Base-by-base conservation (phyloP, 2,329 filamentous ascomycete genomes). In the Diaporthe longicolla region DNA sequence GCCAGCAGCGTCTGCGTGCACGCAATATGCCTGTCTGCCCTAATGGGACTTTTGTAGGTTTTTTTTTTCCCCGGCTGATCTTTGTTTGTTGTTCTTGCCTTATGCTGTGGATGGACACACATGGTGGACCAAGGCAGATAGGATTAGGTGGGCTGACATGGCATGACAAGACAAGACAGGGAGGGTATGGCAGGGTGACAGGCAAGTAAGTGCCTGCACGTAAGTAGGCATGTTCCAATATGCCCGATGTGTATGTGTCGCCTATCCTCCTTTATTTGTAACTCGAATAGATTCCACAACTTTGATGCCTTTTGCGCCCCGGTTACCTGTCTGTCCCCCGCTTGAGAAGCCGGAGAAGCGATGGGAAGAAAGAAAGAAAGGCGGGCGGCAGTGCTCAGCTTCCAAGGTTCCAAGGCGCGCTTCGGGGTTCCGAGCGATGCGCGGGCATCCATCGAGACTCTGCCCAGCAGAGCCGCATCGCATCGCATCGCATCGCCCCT, bases 381-480 rank as follows among this genome's bases (percentile, higher is more conserved):
- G 45, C 45, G 45, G 29, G 32, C 55, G 13, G 15, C 8, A 2
- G 17, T 7, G 40, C 19, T 35, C 9, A 52, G 48, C 29, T 19
- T 32, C 29, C 29, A 40, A 40, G 37, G 10, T 19, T 32, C 29
- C 29, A 40, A 40, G 37, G 10, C 37, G 37, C 11, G 13, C 32
- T 2, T 9, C 45, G 63, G 32, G 15, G 15, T 21, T 40, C 29
- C n/a, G n/a, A 54, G 11, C 19, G 1, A 9, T 8, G 15, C 29
- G 26, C 26, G 54, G 17, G 63, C 29, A 26, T 52, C 13, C 29
- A 26, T 52, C 13, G n/a, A 21, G 21, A 37, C 52, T 68, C 45
- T n/a, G 17, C 63, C n/a, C 63, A 54, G 45, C 21, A 68, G 63
- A 68, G 63, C 63, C 63, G 63, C 63, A 68, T 54, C 63, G 61